Base-by-base conservation (phyloP, 129 eudicot genomes). In the Solidago caesia region DNA sequence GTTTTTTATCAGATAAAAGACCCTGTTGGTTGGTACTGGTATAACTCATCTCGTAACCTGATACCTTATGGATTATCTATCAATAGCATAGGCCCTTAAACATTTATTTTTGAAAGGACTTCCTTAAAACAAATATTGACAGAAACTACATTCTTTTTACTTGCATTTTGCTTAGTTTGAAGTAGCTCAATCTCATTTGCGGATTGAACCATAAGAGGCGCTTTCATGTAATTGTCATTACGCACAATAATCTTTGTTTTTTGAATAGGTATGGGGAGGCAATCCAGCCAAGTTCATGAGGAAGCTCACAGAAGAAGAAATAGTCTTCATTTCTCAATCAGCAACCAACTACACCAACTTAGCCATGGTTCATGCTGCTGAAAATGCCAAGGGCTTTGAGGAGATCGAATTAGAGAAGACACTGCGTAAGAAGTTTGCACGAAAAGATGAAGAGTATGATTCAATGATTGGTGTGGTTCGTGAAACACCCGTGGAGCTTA, bases 251-350 rank as follows among this genome's bases (percentile, higher is more conserved):
- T 46, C 6, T 16, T 14, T 10, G 4, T 53, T 62, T 59, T 67
- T 8, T 56, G 41, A 42, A 46, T 82, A 95, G 99, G 94, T 95
- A 7, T 95, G 99, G 99, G 99, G 89, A 84, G 99, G 99, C 55
- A 95, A 91, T 75, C 99, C 99, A 7, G 96, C 99, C 27, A 89
- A 85, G 75, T 91, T 91, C 79, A 70, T 91, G 82, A 91, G 99
- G 94, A 95, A 95, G 80, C 96, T 95, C 53, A 95, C 96, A 25
- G 95, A 89, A 55, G 97, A 95, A 73, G 99, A 95, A 84, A 89
- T 89, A 29, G 90, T 92, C 25, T 95, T 85, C 87, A 91, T 95
- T 25, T 76, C 97, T 21, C 86, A 95, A 56, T 95, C 99, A 21
- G 97, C 99, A 44, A 67, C 74, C 62, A 95, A 91, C 73, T 95